These are phyloP conservation scores for Lotmaria passim DNA, from an alignment of 208 protist species.

Conservation along the genomic window DNA sequence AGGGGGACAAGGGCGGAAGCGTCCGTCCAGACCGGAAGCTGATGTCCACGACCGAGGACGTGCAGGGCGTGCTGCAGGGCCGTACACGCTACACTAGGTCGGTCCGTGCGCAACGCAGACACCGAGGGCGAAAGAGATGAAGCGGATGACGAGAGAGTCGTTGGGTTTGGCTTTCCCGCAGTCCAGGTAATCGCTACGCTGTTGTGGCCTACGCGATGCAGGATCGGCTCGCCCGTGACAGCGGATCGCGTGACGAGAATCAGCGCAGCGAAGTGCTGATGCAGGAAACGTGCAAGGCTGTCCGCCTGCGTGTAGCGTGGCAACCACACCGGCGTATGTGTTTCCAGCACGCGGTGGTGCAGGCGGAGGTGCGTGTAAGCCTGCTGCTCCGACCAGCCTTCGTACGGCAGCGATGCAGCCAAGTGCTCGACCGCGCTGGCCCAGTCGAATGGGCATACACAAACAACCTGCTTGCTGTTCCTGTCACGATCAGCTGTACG, in stretches of 20 bases:
- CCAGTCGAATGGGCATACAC: slow-evolving; percentile 60
- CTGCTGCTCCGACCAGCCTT: slow-evolving; percentile 66
- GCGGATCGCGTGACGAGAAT: slow-evolving; percentile 68
- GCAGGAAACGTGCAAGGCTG: slow-evolving; percentile 48
- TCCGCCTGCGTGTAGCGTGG: slow-evolving; percentile 10
- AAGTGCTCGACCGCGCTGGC: slow-evolving; percentile 33
- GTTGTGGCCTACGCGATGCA: slow-evolving; percentile 40
- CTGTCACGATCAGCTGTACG: too few relatives aligned
- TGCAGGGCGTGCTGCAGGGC: slow-evolving; percentile 50
- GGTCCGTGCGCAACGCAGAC: neutral
- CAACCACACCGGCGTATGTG: slow-evolving; percentile 11
- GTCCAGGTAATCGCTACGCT: slow-evolving; percentile 28
- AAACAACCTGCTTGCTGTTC: neutral
- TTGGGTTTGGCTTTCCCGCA: neutral
- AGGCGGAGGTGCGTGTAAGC: slow-evolving; percentile 36
- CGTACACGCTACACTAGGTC: neutral
- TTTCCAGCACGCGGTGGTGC: slow-evolving; percentile 26
- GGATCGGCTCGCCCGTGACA: slow-evolving; percentile 47
- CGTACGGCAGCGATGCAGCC: slow-evolving; percentile 49
- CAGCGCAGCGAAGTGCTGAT: slow-evolving; percentile 39
- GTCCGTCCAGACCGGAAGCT: slow-evolving; percentile 72
- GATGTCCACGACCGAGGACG: slow-evolving; percentile 48
- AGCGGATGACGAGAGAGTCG: neutral
- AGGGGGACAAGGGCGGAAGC: slow-evolving; percentile 45
- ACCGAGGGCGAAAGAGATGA: neutral